Evolutionary conservation across 2,329 filamentous ascomycete genomes (phyloP).

Genomic region (Paecilomyces formosus): DNA sequence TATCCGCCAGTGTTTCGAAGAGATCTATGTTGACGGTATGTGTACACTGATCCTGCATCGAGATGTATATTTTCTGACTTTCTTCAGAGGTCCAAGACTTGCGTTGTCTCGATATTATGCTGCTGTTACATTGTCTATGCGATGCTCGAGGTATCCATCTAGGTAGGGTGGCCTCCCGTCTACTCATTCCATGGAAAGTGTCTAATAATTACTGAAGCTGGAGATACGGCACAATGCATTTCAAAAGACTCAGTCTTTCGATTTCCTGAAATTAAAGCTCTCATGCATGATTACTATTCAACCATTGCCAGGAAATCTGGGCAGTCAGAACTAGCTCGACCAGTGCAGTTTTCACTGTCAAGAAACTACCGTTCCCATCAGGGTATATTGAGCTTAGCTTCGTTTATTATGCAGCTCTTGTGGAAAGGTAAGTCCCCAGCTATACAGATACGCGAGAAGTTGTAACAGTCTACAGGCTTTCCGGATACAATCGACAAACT

Average conservation of each 20-base stretch:
- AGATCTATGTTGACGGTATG: constrained; percentile 11
- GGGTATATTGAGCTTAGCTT: constrained; percentile 24
- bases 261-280: constrained; percentile 22
- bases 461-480: constrained; percentile 11
- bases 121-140: constrained; percentile 17
- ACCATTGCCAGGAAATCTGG: constrained; percentile 5
- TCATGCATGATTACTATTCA: constrained; percentile 21
- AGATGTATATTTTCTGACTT: neutral
- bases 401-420: constrained; percentile 21
- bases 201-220: constrained; percentile 8
- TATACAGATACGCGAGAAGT: too few relatives aligned
- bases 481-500: constrained; percentile 22
- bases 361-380: constrained; percentile 28
- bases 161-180: constrained; percentile 3
- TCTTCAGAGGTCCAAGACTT: constrained; percentile 22
- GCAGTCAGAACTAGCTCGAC: constrained; percentile 8
- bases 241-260: constrained; percentile 26
- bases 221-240: constrained; percentile 28
- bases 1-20: constrained; percentile 12
- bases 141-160: constrained; percentile 21
- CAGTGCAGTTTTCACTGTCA: constrained; percentile 17
- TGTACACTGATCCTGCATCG: neutral
- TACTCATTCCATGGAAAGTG: neutral
- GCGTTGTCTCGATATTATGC: constrained; percentile 17
- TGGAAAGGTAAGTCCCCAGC: constrained; percentile 12